These are phyloP conservation scores for Xylaria sp. DNA, from an alignment of 2,329 filamentous ascomycete genomes.

Conservation along the genomic window DNA sequence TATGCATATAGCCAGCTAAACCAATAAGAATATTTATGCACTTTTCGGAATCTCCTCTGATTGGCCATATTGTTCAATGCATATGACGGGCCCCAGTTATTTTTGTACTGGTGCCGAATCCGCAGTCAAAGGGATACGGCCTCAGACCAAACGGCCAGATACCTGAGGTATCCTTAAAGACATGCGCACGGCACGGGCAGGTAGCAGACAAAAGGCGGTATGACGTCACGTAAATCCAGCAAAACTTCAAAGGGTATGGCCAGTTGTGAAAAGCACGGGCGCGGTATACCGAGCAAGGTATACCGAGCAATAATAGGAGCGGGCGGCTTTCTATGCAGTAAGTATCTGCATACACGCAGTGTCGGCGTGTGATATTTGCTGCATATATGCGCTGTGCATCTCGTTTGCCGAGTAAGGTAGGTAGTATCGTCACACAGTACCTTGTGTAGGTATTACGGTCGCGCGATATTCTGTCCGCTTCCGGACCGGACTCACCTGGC, in stretches of 20 bases:
- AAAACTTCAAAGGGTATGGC: background rate
- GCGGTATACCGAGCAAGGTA: background rate
- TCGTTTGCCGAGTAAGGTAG: slow-evolving; percentile 7
- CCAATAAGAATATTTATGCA: no score
- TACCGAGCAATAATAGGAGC: background rate
- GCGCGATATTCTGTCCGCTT: background rate
- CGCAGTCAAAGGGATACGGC: no score
- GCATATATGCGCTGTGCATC: background rate
- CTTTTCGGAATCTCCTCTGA: no score
- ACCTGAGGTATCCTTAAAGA: background rate
- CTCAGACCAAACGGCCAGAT: background rate
- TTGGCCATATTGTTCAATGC: no score
- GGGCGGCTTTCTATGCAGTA: background rate
- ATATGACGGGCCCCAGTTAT: no score
- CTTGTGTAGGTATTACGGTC: background rate
- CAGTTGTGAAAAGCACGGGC: background rate
- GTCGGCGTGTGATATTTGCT: background rate
- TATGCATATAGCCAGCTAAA: no score
- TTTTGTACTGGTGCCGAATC: no score
- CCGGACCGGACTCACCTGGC: background rate
- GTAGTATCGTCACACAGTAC: background rate
- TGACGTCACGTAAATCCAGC: slow-evolving; percentile 15
- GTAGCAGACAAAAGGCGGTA: slow-evolving; percentile 22
- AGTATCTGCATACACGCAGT: background rate
- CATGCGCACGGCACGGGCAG: background rate